phyloP scores from a whole-genome alignment of 495 filamentous ascomycete species.

The Penicillium robsamsonii region DNA sequence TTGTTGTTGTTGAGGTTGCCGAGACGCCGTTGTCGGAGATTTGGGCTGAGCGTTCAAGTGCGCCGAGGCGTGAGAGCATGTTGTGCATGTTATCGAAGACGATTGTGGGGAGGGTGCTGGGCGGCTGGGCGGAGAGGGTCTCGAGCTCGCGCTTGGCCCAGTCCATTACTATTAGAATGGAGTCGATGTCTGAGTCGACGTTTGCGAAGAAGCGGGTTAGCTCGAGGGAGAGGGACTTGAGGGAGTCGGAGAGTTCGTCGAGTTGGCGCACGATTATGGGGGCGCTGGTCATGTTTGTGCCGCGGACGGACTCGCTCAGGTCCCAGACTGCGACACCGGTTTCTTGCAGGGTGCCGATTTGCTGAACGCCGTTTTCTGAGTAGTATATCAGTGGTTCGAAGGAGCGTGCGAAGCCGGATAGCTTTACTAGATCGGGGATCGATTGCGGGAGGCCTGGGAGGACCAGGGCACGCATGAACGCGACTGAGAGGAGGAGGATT shows the following conservation, averaged over 20 bases:
- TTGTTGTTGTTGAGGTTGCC: constrained; percentile 49
- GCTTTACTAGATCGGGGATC: constrained; percentile 85
- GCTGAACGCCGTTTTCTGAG: constrained; percentile 80
- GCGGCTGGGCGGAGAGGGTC: constrained; percentile 51
- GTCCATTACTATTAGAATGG: constrained; percentile 89
- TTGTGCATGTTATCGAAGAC: constrained; percentile 78
- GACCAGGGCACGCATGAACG: constrained; percentile 62
- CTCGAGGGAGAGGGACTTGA: constrained; percentile 78
- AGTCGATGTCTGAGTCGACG: constrained; percentile 88
- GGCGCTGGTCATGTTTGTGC: constrained; percentile 85
- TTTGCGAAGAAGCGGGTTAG: constrained; percentile 86
- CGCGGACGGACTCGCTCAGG: constrained; percentile 79
- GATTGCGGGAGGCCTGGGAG: constrained; percentile 63
- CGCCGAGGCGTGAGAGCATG: constrained; percentile 62
- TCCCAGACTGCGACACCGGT: constrained; percentile 91
- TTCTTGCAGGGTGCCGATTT: constrained; percentile 82
- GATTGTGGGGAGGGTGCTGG: constrained; percentile 56
- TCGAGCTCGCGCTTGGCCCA: constrained; percentile 84
- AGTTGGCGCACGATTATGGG: constrained; percentile 81
- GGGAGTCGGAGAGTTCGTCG: constrained; percentile 75
- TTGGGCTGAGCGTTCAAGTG: constrained; percentile 54
- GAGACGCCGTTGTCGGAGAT: constrained; percentile 42
- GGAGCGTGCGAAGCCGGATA: constrained; percentile 79
- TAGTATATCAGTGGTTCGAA: constrained; percentile 92
- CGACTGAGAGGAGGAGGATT: constrained; percentile 55